Evolutionary conservation across 108 stramenopile species (phyloP), one percentile per base, ranked within the genome.

Genomic region (Chaetoceros tenuissimus): DNA sequence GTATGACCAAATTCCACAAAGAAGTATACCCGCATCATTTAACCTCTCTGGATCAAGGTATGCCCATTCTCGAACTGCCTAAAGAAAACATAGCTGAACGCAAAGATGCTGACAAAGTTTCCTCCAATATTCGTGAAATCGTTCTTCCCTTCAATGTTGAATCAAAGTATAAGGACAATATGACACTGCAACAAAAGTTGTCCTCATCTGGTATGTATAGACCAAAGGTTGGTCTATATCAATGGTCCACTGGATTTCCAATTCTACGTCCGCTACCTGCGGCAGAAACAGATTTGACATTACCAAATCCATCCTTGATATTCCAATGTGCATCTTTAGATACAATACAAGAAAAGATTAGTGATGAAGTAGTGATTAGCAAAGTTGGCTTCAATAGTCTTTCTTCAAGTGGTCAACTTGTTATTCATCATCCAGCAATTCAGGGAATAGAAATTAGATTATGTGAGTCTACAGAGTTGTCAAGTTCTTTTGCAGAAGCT

Each of bases 401-500:
- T 56, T 63, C 65, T 49, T 46, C 43, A 10, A 20, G 54, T 48
- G 89, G 89, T 2, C 83, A 81, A 52, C 50, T 79, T 43, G 82
- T 90, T 59, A 55, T 84, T 10, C 56, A 58, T n/a, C 82, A 89
- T 46, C 68, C 62, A 2, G 68, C 78, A 46, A 47, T 80, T 16
- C 8, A 30, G 43, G 89, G 89, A 17, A 22, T 91, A 22, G 89
- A 91, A 55, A 51, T 91, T 2, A 69, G 89, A 34, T 56, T 82
- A 27, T 75, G 77, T 28, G 73, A 78, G 22, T 31, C 55, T 10
- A 61, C 52, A 27, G 40, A 45, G 0, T 45, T 72, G 53, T 71
- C 71, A 16, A 85, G 84, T 61, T 68, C 63, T 22, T 91, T 91
- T 63, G 65, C 73, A 17, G 89, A 91, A 65, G 79, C 89, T 48